phyloP scores from a whole-genome alignment of 495 filamentous ascomycete genomes.

The Lepraria neglecta region DNA sequence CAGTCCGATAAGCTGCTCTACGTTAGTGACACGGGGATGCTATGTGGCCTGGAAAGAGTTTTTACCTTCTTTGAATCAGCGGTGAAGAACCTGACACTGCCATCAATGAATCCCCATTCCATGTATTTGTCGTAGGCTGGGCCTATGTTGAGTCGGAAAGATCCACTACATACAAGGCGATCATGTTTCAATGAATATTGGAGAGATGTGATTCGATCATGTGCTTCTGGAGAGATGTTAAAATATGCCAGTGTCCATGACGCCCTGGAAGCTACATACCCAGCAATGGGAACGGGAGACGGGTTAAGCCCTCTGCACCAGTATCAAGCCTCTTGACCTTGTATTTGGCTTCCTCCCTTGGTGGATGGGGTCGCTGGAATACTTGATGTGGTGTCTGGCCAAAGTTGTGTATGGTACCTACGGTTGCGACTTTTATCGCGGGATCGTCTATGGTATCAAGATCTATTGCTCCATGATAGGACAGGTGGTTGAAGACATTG shows the following conservation, averaged over 20 bases:
- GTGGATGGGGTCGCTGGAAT: constrained; percentile 71
- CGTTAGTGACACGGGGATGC: constrained; percentile 16
- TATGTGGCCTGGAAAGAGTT: neutral
- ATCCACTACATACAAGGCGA: constrained; percentile 73
- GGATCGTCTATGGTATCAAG: constrained; percentile 87
- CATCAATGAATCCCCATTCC: constrained; percentile 95
- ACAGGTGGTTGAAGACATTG: constrained; percentile 93
- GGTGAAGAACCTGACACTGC: constrained; percentile 81
- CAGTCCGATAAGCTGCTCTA: constrained; percentile 57
- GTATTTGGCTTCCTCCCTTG: constrained; percentile 58
- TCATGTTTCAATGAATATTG: constrained; percentile 75
- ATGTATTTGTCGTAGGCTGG: constrained; percentile 84
- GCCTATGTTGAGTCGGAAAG: constrained; percentile 78
- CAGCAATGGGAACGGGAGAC: constrained; percentile 74
- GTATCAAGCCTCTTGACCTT: constrained; percentile 67
- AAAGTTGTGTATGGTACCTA: constrained; percentile 97
- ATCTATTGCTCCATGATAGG: constrained; percentile 89
- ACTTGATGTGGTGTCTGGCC: constrained; percentile 95
- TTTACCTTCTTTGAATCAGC: constrained; percentile 63
- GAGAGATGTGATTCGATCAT: constrained; percentile 72
- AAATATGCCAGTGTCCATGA: constrained; percentile 9
- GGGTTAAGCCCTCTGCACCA: constrained; percentile 66
- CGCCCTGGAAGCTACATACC: constrained; percentile 35
- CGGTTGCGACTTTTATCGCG: constrained; percentile 74
- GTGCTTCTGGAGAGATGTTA: constrained; percentile 50